Percentiles rank a stretch among this genome's conserved stretches.
Conservation (phyloP, 2,329 filamentous ascomycete genomes). For the Colletotrichum destructivum region DNA sequence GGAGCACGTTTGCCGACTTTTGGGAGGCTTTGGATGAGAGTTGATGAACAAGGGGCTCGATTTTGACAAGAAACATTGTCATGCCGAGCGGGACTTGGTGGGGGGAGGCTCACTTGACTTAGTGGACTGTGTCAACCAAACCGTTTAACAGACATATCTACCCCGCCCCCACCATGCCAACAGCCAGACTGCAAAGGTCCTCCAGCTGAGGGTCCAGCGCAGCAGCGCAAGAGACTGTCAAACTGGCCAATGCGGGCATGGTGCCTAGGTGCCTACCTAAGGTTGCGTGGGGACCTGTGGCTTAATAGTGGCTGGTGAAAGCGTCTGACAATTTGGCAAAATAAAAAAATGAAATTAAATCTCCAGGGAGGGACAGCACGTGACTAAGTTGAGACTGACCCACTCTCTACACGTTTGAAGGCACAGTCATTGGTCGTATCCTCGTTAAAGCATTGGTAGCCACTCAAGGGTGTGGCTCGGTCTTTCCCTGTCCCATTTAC, state of each 20-base stretch:
- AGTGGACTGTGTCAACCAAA: neutral
- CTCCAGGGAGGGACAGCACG: neutral
- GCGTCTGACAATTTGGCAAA: neutral
- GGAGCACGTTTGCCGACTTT: neutral
- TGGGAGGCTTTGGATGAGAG: neutral
- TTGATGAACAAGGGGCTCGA: neutral
- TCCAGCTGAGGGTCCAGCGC: neutral
- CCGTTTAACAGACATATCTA: neutral
- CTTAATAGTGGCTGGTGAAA: neutral
- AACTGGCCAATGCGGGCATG: too few species aligned
- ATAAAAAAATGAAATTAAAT: neutral
- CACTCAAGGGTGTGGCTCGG: conserved; percentile 11
- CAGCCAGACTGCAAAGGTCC: neutral
- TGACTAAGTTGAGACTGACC: neutral
- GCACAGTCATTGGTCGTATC: neutral
- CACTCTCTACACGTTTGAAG: neutral
- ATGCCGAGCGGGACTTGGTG: neutral
- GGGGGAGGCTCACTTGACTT: too few species aligned
- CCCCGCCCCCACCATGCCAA: neutral
- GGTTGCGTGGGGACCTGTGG: too few species aligned
- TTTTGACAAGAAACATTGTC: too few species aligned
- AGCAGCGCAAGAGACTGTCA: too few species aligned
- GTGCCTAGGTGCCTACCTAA: too few species aligned
- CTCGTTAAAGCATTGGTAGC: conserved; percentile 3
- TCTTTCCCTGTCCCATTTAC: neutral